phyloP scores from a whole-genome alignment of 805 yeast genomes.

The Ogataea allantospora region DNA sequence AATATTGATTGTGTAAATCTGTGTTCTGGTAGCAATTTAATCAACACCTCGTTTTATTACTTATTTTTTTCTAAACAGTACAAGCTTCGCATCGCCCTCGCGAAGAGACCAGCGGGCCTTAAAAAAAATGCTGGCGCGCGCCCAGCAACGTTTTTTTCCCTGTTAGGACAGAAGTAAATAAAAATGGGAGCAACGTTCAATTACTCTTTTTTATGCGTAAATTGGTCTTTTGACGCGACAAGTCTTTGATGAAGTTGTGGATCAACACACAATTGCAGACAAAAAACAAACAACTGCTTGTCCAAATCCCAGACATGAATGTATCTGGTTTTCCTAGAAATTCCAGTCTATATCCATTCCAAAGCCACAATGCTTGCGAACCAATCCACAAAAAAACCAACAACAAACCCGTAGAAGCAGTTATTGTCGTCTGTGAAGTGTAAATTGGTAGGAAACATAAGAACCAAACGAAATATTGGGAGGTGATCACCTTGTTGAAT shows the following conservation, averaged over 20 bases:
- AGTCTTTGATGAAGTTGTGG: slow-evolving; percentile 22
- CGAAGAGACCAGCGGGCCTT: slow-evolving; percentile 1
- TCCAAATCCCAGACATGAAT: slow-evolving; percentile 27
- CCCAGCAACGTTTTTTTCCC: slow-evolving; percentile 6
- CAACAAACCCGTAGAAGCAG: slow-evolving; percentile 38
- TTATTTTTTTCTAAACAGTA: slow-evolving; percentile 7
- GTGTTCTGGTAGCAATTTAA: slow-evolving; percentile 1
- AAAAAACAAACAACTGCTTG: slow-evolving; percentile 26
- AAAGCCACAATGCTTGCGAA: slow-evolving; percentile 77
- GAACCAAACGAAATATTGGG: slow-evolving; percentile 96
- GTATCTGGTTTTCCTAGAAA: slow-evolving; percentile 58
- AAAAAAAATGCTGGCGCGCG: slow-evolving; percentile 2
- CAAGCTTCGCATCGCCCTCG: slow-evolving; percentile 4
- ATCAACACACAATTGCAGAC: slow-evolving; percentile 25
- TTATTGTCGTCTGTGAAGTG: slow-evolving; percentile 45
- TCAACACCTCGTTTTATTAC: slow-evolving; percentile 2
- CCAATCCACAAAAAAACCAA: slow-evolving; percentile 59
- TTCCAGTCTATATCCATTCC: slow-evolving; percentile 74
- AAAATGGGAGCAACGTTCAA: neutral
- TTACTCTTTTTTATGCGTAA: slow-evolving; percentile 6
- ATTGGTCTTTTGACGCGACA: slow-evolving; percentile 2
- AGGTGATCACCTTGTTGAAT: slow-evolving; percentile 81
- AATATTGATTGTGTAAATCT: neutral
- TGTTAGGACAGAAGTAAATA: slow-evolving; percentile 2
- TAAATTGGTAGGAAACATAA: slow-evolving; percentile 78